Evolutionary conservation across 495 filamentous ascomycete genomes (phyloP), one percentile per base, ranked within the genome.

Genomic region (Hypoxylon fragiforme): DNA sequence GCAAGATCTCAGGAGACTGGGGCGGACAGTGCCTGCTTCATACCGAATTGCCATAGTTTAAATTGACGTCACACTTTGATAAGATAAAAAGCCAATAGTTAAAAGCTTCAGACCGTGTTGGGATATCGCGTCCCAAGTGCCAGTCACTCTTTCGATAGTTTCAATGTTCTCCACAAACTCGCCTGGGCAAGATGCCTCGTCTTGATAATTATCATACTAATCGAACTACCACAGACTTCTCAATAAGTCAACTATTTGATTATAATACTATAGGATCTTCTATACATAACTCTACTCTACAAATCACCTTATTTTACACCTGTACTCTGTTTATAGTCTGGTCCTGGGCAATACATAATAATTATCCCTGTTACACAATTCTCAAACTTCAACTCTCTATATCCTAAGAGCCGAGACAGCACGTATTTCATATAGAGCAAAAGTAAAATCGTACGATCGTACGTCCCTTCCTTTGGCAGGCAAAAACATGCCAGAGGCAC

Each of bases 61-160:
- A 35, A 13, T 54, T 42, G 40, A 60, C 45, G 45, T 60, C 57
- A 60, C 44, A 54, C 40, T 35, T 49, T 13, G 57, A 60, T 55
- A 55, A 54, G 57, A 60, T 60, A 60, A 60, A 50, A 41, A 12
- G 37, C 15, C 18, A 28, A n/a, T n/a, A n/a, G n/a, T n/a, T n/a
- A n/a, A n/a, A n/a, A n/a, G n/a, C n/a, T n/a, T n/a, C n/a, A 18
- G 13, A 18, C 26, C 37, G 7, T 39, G 16, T 48, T n/a, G 16
- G 24, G 49, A 46, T 39, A 12, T 44, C 54, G 54, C 54, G 45
- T 44, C 40, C 39, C 13, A 28, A 8, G 44, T 34, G 44, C 28
- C 31, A 20, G 24, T 44, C 18, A n/a, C 38, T 49, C 24, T 9
- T 28, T 44, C 39, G n/a, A 39, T 8, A 21, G 26, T 28, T n/a